A percentile compares a stretch with the other conserved stretches of the same genome.
Evolutionary conservation across 1,139 yeast species (phyloP).

Genomic region (Hyphopichia fennica): DNA sequence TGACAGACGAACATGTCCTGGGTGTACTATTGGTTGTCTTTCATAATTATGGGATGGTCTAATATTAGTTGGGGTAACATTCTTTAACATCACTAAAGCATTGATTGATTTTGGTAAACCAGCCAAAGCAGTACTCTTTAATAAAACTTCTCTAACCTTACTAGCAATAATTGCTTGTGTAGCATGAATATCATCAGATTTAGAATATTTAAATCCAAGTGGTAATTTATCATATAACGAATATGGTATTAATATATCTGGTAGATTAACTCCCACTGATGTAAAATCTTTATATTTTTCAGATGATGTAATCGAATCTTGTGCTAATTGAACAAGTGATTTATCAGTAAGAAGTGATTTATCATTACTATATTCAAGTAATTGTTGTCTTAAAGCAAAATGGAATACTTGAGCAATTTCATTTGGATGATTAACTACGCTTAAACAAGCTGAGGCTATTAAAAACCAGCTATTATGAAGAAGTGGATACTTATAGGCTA

Average conservation of each 20-base stretch:
- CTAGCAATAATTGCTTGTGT: slow-evolving; percentile 47
- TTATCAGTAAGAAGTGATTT: slow-evolving; percentile 32
- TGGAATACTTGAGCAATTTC: slow-evolving; percentile 77
- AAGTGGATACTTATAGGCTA: slow-evolving; percentile 53
- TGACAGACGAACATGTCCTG: slow-evolving; percentile 39
- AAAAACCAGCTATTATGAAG: slow-evolving; percentile 61
- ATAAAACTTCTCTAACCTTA: slow-evolving; percentile 70
- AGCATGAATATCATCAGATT: slow-evolving; percentile 33
- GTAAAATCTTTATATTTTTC: slow-evolving; percentile 38
- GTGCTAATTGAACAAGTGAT: slow-evolving; percentile 33
- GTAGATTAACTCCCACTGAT: slow-evolving; percentile 46
- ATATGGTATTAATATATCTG: slow-evolving; percentile 45
- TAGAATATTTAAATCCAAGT: slow-evolving; percentile 33
- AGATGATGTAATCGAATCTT: slow-evolving; percentile 41
- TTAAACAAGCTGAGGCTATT: slow-evolving; percentile 78
- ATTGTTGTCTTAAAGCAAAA: slow-evolving; percentile 62
- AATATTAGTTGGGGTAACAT: slow-evolving; percentile 59
- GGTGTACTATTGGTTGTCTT: slow-evolving; percentile 30
- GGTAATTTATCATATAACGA: slow-evolving; percentile 42
- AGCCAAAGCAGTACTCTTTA: slow-evolving; percentile 74
- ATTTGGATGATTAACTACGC: slow-evolving; percentile 78
- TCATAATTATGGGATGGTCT: slow-evolving; percentile 24
- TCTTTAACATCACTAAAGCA: slow-evolving; percentile 64
- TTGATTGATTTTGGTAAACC: slow-evolving; percentile 88
- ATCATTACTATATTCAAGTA: slow-evolving; percentile 26